A percentile compares a stretch with the other conserved stretches of the same genome.
phyloP scores from a whole-genome alignment of 352 stramenopile genomes.

The Elongisporangium undulatum region DNA sequence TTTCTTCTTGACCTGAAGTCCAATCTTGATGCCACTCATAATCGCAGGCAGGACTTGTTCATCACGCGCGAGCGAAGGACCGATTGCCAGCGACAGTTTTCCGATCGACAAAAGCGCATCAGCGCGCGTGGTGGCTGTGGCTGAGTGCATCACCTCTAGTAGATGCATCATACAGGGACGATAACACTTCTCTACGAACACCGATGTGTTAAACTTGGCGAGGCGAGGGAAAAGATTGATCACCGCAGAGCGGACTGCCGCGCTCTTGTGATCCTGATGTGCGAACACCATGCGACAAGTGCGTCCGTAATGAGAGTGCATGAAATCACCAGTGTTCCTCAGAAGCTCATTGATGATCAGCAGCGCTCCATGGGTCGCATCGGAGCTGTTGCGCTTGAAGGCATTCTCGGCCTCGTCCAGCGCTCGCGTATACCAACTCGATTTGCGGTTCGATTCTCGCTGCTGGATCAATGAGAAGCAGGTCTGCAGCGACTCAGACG shows the following conservation, averaged over 20 bases:
- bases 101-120: constrained; percentile 82
- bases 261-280: constrained; percentile 74
- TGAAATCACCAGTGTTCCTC: constrained; percentile 86
- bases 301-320: constrained; percentile 78
- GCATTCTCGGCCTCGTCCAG: constrained; percentile 73
- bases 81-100: constrained; percentile 81
- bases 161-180: constrained; percentile 80
- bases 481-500: constrained; percentile 78
- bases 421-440: constrained; percentile 72
- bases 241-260: constrained; percentile 73
- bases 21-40: constrained; percentile 85
- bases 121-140: constrained; percentile 67
- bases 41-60: constrained; percentile 76
- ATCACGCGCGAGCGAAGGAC: constrained; percentile 65
- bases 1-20: constrained; percentile 78
- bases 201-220: constrained; percentile 87
- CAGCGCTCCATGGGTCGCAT: constrained; percentile 76
- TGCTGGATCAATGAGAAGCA: constrained; percentile 86
- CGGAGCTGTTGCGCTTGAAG: constrained; percentile 70
- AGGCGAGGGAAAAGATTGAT: constrained; percentile 83
- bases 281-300: constrained; percentile 74
- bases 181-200: constrained; percentile 83
- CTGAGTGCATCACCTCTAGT: constrained; percentile 77
- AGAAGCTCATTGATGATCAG: constrained; percentile 86
- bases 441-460: constrained; percentile 85